Evolutionary conservation across 139 green algal genomes (phyloP), one percentile per base, ranked within the genome.

Genomic region (Eudorina sp.): DNA sequence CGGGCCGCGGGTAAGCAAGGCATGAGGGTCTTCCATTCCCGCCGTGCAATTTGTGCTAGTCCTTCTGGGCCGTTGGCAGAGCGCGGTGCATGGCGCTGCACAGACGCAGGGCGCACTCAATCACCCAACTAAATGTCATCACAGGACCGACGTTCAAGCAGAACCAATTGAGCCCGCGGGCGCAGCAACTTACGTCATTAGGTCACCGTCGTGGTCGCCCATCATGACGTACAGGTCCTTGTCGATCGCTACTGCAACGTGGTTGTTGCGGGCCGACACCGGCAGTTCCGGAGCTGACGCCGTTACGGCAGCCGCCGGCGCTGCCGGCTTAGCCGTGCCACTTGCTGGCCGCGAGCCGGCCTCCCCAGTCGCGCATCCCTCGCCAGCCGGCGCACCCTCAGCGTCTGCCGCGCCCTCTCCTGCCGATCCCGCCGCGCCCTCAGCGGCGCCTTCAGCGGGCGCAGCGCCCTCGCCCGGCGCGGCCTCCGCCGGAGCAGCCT

Each of bases 171-270:
- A n/a, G n/a, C n/a, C n/a, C n/a, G n/a, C n/a, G n/a, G n/a, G n/a
- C n/a, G n/a, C n/a, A n/a, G n/a, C n/a, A 38, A 69, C 82, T 79
- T 38, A 88, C 82, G 64, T 64, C 16, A 95, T 38, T 29, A 94
- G 60, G 64, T 93, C 92, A 9, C 93, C 93, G 29, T 92, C 88
- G 58, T 90, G 89, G 62, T 96, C 95, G 31, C 95, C 95, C 34
- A 90, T 90, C 46, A 97, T 89, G 34, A 96, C 55, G 72, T 96
- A 89, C 58, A 97, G 79, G 58, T 94, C 89, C 48, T 85, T 87
- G 40, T 94, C 90, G 18, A 96, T 80, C 7, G 78, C 89, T 2
- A 94, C 91, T 9, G 88, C 90, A 43, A 89, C 80, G 77, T 94
- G 90, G 34, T 46, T 89, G 72, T 81, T 90, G 51, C 87, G 84